phyloP scores from a whole-genome alignment of 208 protist species.

The Trypanosoma boissoni region DNA sequence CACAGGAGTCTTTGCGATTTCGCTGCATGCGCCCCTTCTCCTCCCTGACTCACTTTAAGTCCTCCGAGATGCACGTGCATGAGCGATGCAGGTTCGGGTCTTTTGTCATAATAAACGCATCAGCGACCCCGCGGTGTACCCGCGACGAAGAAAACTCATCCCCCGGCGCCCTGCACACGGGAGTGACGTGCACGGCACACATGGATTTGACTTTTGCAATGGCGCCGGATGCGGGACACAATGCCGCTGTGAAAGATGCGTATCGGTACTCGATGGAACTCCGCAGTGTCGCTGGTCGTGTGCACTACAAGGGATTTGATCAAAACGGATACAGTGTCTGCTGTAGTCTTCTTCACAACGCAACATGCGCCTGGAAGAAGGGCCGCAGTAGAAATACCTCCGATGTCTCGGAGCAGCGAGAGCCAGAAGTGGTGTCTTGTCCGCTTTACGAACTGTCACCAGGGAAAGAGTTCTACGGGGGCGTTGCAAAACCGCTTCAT shows the following conservation, averaged over 20 bases:
- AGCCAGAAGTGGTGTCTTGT: constrained; percentile 33
- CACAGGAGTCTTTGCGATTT: constrained; percentile 21
- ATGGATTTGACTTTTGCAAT: constrained; percentile 22
- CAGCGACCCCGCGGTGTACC: constrained; percentile 31
- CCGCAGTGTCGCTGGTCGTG: constrained; percentile 27
- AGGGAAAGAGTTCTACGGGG: constrained; percentile 26
- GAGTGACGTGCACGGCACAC: constrained; percentile 24
- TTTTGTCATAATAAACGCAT: constrained; percentile 44
- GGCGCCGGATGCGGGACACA: not conserved
- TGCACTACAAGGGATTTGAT: constrained; percentile 81
- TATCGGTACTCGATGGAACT: constrained; percentile 56
- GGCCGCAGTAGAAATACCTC: not conserved
- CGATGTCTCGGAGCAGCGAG: not conserved
- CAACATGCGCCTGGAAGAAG: constrained; percentile 19
- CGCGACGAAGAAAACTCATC: not conserved
- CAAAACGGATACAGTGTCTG: constrained; percentile 80
- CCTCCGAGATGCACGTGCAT: constrained; percentile 26
- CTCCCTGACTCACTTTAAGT: constrained; percentile 33
- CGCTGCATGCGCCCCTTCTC: constrained; percentile 60
- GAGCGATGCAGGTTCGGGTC: constrained; percentile 61
- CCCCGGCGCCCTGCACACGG: not conserved
- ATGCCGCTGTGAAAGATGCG: constrained; percentile 25
- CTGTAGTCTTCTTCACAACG: constrained; percentile 44
- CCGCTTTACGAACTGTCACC: constrained; percentile 10
- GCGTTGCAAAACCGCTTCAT: constrained; percentile 66